phyloP scores from a whole-genome alignment of 192 early-diverging fungal species.

The Rhizophagus sp. region DNA sequence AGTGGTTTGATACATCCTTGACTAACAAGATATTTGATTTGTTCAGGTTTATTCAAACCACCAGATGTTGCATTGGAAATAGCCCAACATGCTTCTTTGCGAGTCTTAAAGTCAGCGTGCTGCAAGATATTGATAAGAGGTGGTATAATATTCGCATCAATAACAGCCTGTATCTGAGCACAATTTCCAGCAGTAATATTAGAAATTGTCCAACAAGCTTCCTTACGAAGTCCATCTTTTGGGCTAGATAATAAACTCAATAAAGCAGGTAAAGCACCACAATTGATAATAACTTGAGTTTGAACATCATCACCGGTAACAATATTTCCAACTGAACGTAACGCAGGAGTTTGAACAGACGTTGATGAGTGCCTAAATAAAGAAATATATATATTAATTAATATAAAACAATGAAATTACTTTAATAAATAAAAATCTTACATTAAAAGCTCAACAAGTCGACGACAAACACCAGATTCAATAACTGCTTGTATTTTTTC shows the following conservation, averaged over 20 bases:
- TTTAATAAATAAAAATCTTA: neutral
- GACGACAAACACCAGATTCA: constrained; percentile 90
- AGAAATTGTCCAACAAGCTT: constrained; percentile 99
- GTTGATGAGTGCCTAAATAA: constrained; percentile 64
- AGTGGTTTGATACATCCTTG: constrained; percentile 95
- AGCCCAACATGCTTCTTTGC: constrained; percentile 99
- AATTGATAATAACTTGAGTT: constrained; percentile 94
- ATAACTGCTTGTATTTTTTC: constrained; percentile 99
- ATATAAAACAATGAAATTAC: neutral
- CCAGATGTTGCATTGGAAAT: constrained; percentile 98
- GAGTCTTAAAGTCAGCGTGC: constrained; percentile 95
- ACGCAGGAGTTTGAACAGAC: constrained; percentile 93
- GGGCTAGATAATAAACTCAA: constrained; percentile 79
- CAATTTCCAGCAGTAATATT: constrained; percentile 98
- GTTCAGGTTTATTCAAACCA: constrained; percentile 84
- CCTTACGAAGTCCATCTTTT: constrained; percentile 96
- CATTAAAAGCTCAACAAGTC: constrained; percentile 91
- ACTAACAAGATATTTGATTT: constrained; percentile 90
- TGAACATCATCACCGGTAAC: constrained; percentile 98
- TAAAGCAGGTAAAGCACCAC: constrained; percentile 82
- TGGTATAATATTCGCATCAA: constrained; percentile 93
- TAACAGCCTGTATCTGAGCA: constrained; percentile 90
- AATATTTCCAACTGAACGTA: constrained; percentile 98
- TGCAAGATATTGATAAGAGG: constrained; percentile 85
- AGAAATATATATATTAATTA: neutral